Conservation (phyloP, 2,329 filamentous ascomycete genomes). For the Neonectria faginata region DNA sequence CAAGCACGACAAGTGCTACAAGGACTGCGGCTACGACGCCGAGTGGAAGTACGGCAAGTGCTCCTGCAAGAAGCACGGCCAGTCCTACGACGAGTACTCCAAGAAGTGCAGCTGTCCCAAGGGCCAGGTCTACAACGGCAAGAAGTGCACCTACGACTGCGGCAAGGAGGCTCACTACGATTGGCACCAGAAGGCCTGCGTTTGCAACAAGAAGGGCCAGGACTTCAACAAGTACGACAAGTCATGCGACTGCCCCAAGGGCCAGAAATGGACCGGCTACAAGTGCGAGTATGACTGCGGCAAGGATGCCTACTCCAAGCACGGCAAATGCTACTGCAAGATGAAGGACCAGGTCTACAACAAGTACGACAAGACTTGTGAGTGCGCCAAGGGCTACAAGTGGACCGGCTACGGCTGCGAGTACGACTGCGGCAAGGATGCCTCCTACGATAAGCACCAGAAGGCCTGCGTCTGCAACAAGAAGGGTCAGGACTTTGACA, state of each 20-base stretch:
- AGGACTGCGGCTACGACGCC: slow-evolving; percentile 15
- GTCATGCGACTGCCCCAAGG: not conserved
- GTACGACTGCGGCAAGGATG: slow-evolving; percentile 20
- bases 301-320: slow-evolving; percentile 6
- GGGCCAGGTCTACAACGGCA: slow-evolving; percentile 10
- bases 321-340: not conserved
- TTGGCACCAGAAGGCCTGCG: slow-evolving; percentile 1
- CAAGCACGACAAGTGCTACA: not conserved
- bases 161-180: slow-evolving; percentile 19
- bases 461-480: slow-evolving; percentile 11
- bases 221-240: not conserved
- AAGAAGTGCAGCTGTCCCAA: slow-evolving; percentile 22
- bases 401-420: slow-evolving; percentile 16
- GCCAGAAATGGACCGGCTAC: slow-evolving; percentile 11
- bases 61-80: slow-evolving; percentile 6
- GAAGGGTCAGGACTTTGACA: not conserved
- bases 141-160: slow-evolving; percentile 15
- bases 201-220: slow-evolving; percentile 8
- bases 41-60: slow-evolving; percentile 14
- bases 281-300: slow-evolving; percentile 9
- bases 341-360: slow-evolving; percentile 11
- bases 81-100: slow-evolving; percentile 8
- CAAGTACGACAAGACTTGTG: slow-evolving; percentile 7
- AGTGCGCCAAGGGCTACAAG: slow-evolving; percentile 10
- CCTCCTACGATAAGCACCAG: slow-evolving; percentile 1